These are phyloP conservation scores for Neurospora sp. DNA, from an alignment of 495 filamentous ascomycete species.

Conservation along the genomic window DNA sequence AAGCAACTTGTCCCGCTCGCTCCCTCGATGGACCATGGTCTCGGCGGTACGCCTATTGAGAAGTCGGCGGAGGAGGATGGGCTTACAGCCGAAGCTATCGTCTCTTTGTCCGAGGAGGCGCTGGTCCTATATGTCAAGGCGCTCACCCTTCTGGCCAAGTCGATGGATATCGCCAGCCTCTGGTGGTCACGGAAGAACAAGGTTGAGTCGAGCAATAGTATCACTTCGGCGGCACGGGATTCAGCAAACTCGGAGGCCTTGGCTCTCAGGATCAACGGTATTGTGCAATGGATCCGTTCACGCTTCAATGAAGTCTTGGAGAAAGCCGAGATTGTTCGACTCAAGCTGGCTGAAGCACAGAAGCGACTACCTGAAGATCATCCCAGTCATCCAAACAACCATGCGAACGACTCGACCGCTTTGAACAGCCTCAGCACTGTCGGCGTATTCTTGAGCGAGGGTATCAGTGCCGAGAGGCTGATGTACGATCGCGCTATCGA, in stretches of 20 bases:
- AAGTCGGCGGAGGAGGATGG: constrained; percentile 53
- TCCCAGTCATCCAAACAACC: constrained; percentile 75
- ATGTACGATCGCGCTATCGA: constrained; percentile 98
- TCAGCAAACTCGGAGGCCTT: constrained; percentile 41
- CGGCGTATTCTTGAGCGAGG: constrained; percentile 47
- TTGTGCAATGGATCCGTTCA: constrained; percentile 87
- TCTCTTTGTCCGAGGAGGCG: constrained; percentile 86
- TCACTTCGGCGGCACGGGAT: constrained; percentile 32
- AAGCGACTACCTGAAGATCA: constrained; percentile 75
- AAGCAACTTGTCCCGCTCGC: constrained; percentile 85
- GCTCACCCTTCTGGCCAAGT: constrained; percentile 74
- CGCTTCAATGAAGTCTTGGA: constrained; percentile 95
- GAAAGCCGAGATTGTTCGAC: constrained; percentile 83
- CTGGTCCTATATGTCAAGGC: constrained; percentile 94
- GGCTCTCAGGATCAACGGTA: constrained; percentile 74
- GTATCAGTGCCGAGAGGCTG: constrained; percentile 86
- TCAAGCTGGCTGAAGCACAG: constrained; percentile 81
- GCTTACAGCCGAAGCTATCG: constrained; percentile 75
- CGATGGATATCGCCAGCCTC: constrained; percentile 90
- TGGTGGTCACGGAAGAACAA: constrained; percentile 82
- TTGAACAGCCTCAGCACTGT: constrained; percentile 48
- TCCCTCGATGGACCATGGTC: constrained; percentile 61
- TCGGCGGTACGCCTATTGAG: constrained; percentile 45
- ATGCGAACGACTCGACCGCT: constrained; percentile 36
- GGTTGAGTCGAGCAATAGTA: constrained; percentile 45